A percentile compares a stretch with the other conserved stretches of the same genome.
These are phyloP conservation scores for Carallia brachiata DNA, from an alignment of 345 rosid species.

Conservation along the genomic window DNA sequence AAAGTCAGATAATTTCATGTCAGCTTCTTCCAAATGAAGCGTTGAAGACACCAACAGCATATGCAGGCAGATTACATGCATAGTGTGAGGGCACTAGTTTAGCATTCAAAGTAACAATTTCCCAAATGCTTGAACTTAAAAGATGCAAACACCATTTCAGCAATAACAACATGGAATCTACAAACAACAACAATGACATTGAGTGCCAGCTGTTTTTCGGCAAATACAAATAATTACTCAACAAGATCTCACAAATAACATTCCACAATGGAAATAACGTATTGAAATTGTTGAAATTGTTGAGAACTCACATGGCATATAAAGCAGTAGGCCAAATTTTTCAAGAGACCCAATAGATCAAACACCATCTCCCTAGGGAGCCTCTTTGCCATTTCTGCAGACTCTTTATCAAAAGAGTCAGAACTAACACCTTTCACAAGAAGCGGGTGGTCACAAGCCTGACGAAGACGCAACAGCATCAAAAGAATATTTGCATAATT, in stretches of 20 bases:
- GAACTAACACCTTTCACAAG: constrained; percentile 64
- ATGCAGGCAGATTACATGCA: no score
- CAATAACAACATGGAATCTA: not conserved
- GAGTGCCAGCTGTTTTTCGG: not conserved
- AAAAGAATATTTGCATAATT: constrained; percentile 95
- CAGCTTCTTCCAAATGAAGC: no score
- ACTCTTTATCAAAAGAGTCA: constrained; percentile 58
- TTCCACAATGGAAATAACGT: not conserved
- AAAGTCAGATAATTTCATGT: no score
- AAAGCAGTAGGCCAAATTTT: constrained; percentile 57
- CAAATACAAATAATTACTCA: not conserved
- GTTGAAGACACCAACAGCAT: no score
- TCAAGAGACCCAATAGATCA: constrained; percentile 50
- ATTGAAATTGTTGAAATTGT: not conserved
- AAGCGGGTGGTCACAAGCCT: constrained; percentile 94
- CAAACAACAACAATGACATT: constrained; percentile 1
- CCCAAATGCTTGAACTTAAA: not conserved
- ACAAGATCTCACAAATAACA: constrained; percentile 4
- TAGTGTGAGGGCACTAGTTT: no score
- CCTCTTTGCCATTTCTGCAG: constrained; percentile 61
- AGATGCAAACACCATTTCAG: not conserved
- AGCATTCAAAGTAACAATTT: not conserved
- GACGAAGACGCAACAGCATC: constrained; percentile 95
- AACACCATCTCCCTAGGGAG: constrained; percentile 51
- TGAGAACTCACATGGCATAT: constrained; percentile 64